Conservation (phyloP, 208 protist genomes). For the Trypanosoma platydactyli region DNA sequence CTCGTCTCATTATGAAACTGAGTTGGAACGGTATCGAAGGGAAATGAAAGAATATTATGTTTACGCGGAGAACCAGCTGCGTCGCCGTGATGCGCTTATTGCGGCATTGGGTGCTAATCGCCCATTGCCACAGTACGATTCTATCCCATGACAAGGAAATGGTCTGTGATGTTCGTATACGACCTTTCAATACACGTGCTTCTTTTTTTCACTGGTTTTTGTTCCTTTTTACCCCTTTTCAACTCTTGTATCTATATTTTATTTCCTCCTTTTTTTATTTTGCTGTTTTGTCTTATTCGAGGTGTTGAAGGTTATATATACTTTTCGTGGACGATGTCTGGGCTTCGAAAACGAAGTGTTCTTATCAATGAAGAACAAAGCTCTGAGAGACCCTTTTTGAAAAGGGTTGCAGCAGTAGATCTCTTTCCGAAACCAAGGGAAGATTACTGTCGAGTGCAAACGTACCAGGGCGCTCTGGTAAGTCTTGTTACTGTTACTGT, state of each 20-base stretch:
- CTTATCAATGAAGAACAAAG: conserved; percentile 11
- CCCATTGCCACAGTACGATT: background rate
- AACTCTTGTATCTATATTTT: conserved; percentile 6
- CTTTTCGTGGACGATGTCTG: conserved; percentile 20
- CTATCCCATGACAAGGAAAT: background rate
- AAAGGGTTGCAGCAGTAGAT: conserved; percentile 44
- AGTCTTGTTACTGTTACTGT: conserved; percentile 46
- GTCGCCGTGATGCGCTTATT: conserved; percentile 27
- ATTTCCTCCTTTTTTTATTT: background rate
- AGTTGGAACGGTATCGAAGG: conserved; percentile 16
- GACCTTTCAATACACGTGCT: background rate
- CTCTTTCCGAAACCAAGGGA: conserved; percentile 70
- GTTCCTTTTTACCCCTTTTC: conserved; percentile 1
- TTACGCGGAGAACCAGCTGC: conserved; percentile 29
- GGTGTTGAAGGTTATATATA: background rate
- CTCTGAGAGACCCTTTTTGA: conserved; percentile 25
- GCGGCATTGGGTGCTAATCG: conserved; percentile 16
- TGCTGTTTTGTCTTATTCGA: conserved; percentile 10
- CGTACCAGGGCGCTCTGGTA: conserved; percentile 39
- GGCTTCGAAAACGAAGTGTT: conserved; percentile 27
- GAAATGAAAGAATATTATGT: conserved; percentile 31
- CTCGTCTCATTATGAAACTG: conserved; percentile 22
- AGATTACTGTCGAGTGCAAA: conserved; percentile 63
- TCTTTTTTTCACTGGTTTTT: background rate
- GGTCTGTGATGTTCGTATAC: background rate